These are phyloP conservation scores for Alternaria gaisen DNA, from an alignment of 2,329 filamentous ascomycete genomes.

Conservation along the genomic window DNA sequence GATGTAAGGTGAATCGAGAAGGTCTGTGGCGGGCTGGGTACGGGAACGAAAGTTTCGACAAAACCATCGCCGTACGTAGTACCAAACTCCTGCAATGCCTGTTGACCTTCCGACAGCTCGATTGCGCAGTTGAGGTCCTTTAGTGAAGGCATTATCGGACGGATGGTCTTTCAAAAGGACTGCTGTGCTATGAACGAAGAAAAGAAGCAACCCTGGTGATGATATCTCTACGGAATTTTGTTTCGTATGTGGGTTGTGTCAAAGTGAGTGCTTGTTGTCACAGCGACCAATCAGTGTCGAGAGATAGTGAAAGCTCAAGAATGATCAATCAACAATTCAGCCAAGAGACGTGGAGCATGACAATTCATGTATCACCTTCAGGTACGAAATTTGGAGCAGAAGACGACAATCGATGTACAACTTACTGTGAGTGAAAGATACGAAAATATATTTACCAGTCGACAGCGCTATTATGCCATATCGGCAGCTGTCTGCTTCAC, in stretches of 20 bases:
- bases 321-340: neutral
- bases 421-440: neutral
- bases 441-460: neutral
- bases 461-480: neutral
- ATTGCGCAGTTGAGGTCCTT: slow-evolving; percentile 63
- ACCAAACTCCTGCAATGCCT: slow-evolving; percentile 58
- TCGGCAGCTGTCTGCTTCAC: neutral
- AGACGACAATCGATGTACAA: neutral
- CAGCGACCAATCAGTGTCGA: neutral
- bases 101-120: slow-evolving; percentile 56
- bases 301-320: neutral
- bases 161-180: neutral
- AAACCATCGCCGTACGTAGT: slow-evolving; percentile 61
- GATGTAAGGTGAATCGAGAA: slow-evolving; percentile 62
- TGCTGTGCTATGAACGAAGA: neutral
- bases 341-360: no score
- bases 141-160: slow-evolving; percentile 59
- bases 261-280: slow-evolving; percentile 1
- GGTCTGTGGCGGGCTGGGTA: slow-evolving; percentile 55
- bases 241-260: neutral
- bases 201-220: no score
- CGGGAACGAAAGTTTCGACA: slow-evolving; percentile 62
- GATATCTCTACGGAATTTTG: neutral
- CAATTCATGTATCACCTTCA: fast-evolving
- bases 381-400: neutral